phyloP scores from a whole-genome alignment of 208 protist species.

The Leishmania major region DNA sequence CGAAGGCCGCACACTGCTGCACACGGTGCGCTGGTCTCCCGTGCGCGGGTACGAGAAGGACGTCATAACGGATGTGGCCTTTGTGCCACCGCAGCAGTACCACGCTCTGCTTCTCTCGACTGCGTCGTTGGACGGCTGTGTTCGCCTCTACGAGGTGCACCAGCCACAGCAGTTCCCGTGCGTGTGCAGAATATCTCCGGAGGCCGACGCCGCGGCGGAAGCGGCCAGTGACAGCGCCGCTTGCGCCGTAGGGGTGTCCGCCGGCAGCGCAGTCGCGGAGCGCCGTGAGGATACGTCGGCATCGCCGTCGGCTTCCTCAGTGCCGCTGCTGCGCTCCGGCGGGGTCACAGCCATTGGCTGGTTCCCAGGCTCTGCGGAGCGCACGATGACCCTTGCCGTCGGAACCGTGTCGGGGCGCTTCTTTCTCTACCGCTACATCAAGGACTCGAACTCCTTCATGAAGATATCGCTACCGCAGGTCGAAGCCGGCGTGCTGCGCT shows the following conservation, averaged over 20 bases:
- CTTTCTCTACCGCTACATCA: constrained; percentile 76
- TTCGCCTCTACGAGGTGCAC: constrained; percentile 87
- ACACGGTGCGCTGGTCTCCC: constrained; percentile 58
- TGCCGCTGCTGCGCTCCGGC: constrained; percentile 28
- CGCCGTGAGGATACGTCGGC: background rate
- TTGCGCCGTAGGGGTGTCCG: background rate
- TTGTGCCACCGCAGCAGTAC: constrained; percentile 82
- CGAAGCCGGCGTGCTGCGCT: constrained; percentile 35
- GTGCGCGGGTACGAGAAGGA: constrained; percentile 88
- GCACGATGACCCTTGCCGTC: constrained; percentile 81
- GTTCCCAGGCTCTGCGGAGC: constrained; percentile 80
- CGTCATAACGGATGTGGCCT: constrained; percentile 88
- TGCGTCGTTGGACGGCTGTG: constrained; percentile 83
- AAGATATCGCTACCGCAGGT: constrained; percentile 37
- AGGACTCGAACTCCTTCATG: constrained; percentile 62
- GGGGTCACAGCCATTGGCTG: constrained; percentile 84
- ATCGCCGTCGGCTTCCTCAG: constrained; percentile 4
- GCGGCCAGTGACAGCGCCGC: constrained; percentile 16
- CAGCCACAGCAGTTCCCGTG: constrained; percentile 69
- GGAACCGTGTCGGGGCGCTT: constrained; percentile 80
- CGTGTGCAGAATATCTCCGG: constrained; percentile 68
- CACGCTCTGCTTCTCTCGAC: constrained; percentile 83
- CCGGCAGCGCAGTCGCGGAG: background rate
- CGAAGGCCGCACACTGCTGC: constrained; percentile 46
- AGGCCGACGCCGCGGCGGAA: constrained; percentile 41